Percentiles rank a stretch among this genome's conserved stretches.
phyloP scores from a whole-genome alignment of 305 asterid genomes.

The Rubia occidens region DNA sequence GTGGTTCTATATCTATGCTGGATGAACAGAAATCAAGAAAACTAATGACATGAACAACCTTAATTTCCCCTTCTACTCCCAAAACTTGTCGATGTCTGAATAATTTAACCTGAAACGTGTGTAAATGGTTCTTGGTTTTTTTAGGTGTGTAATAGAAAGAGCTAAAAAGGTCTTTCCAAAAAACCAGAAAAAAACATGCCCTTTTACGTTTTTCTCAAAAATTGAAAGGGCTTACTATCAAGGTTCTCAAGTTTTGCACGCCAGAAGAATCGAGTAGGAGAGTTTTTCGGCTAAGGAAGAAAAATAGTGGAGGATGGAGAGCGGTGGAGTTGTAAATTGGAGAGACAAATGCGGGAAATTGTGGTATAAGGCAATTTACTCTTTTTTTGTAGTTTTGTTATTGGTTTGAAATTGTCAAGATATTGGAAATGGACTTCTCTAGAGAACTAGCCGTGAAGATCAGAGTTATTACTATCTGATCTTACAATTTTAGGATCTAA shows the following conservation, averaged over 20 bases:
- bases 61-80: not conserved
- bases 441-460: not conserved
- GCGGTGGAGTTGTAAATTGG: not conserved
- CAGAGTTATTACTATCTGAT: too few species aligned
- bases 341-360: not conserved
- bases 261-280: not conserved
- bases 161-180: not conserved
- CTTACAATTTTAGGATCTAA: too few species aligned
- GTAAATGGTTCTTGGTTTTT: too few species aligned
- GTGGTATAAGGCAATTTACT: not conserved
- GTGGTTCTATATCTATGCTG: too few species aligned
- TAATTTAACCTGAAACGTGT: not conserved
- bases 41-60: not conserved
- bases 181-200: not conserved
- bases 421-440: too few species aligned
- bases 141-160: not conserved
- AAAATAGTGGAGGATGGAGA: not conserved
- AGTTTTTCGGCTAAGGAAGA: not conserved
- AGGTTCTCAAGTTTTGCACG: not conserved
- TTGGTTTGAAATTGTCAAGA: not conserved
- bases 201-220: not conserved
- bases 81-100: not conserved
- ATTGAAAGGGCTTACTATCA: not conserved
- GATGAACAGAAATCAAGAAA: not conserved
- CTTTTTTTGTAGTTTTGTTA: not conserved